Evolutionary conservation across 768 basidiomycete genomes (phyloP).

Genomic region (Lactifluus piperatus): DNA sequence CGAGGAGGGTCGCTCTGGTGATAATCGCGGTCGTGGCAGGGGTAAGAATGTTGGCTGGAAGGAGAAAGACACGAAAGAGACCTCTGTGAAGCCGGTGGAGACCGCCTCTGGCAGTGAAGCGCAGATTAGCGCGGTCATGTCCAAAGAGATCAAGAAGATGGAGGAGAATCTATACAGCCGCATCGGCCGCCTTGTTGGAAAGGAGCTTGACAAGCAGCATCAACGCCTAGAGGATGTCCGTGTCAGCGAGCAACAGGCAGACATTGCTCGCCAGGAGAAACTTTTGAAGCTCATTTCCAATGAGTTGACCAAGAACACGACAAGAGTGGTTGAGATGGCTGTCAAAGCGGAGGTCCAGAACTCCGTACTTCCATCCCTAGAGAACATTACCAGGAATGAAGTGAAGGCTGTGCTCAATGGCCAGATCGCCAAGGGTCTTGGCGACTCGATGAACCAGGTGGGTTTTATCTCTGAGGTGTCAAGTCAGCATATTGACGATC

Average conservation of each 20-base stretch:
- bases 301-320: slow-evolving; percentile 80
- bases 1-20: slow-evolving; percentile 46
- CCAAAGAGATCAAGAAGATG: slow-evolving; percentile 73
- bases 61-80: slow-evolving; percentile 44
- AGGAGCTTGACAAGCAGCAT: slow-evolving; percentile 88
- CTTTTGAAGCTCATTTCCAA: slow-evolving; percentile 83
- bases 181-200: slow-evolving; percentile 69
- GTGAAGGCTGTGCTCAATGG: slow-evolving; percentile 71
- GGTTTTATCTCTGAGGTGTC: slow-evolving; percentile 18
- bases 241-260: slow-evolving; percentile 66
- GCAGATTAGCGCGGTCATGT: slow-evolving; percentile 47
- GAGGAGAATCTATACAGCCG: slow-evolving; percentile 72
- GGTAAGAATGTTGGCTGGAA: slow-evolving; percentile 57
- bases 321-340: slow-evolving; percentile 81
- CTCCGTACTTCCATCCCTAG: slow-evolving; percentile 75
- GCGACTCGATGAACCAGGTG: slow-evolving; percentile 68
- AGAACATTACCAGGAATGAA: slow-evolving; percentile 74
- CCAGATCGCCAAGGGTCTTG: slow-evolving; percentile 65
- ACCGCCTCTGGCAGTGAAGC: slow-evolving; percentile 35
- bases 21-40: slow-evolving; percentile 43
- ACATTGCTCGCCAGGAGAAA: slow-evolving; percentile 80
- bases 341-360: slow-evolving; percentile 79
- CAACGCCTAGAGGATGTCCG: slow-evolving; percentile 79
- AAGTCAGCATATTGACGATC: slow-evolving; percentile 1
- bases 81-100: slow-evolving; percentile 31